phyloP scores from a whole-genome alignment of 202 grass and related monocot species.

The Setaria italica region DNA sequence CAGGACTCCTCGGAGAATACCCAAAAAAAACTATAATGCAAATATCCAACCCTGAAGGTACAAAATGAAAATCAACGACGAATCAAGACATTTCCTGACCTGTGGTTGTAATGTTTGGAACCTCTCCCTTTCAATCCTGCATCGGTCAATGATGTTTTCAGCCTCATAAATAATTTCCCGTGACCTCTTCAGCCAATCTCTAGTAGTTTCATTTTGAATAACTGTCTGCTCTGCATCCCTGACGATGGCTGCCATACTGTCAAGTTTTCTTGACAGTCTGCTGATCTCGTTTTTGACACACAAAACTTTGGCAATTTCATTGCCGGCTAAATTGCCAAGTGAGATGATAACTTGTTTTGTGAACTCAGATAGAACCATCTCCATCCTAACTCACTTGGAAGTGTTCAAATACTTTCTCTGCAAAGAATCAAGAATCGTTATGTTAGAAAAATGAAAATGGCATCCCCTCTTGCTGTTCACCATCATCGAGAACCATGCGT shows the following conservation, averaged over 20 bases:
- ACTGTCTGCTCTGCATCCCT: constrained; percentile 47
- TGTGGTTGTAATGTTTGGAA: constrained; percentile 36
- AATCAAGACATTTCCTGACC: constrained; percentile 27
- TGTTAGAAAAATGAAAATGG: constrained; percentile 23
- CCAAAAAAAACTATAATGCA: not conserved
- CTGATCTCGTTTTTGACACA: constrained; percentile 46
- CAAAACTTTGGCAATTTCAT: constrained; percentile 44
- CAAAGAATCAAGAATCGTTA: not conserved
- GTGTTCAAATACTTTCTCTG: constrained; percentile 3
- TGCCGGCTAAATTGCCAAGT: constrained; percentile 35
- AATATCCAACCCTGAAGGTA: not conserved
- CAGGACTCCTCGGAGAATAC: not conserved
- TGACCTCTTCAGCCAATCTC: constrained; percentile 46
- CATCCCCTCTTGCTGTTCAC: not conserved
- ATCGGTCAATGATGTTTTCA: constrained; percentile 53
- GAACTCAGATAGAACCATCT: constrained; percentile 47
- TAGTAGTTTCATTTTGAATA: constrained; percentile 46
- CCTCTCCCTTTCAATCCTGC: constrained; percentile 46
- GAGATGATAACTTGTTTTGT: constrained; percentile 47
- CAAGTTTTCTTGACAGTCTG: constrained; percentile 43
- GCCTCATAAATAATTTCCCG: constrained; percentile 49
- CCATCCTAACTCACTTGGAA: constrained; percentile 40
- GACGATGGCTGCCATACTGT: constrained; percentile 35
- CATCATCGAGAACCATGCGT: not conserved
- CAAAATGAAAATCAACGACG: not conserved